A percentile compares a stretch with the other conserved stretches of the same genome.
phyloP scores from a whole-genome alignment of 2,329 filamentous ascomycete species.

The Pseudogymnoascus sp. region DNA sequence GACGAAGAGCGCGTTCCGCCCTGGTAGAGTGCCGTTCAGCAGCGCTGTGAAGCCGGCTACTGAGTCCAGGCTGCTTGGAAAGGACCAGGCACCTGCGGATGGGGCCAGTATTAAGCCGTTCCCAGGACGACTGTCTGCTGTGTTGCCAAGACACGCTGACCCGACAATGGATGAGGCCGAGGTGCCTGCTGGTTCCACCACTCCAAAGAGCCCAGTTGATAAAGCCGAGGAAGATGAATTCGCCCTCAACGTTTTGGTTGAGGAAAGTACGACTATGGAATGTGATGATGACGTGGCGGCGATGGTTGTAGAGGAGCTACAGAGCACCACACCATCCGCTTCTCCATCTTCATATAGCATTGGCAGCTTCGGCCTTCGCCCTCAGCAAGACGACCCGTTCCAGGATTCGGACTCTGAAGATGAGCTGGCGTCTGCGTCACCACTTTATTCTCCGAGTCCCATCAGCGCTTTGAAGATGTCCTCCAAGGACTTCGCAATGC shows the following conservation, averaged over 20 bases:
- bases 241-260: slow-evolving; percentile 14
- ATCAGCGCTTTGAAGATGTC: slow-evolving; percentile 26
- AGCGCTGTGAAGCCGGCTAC: slow-evolving; percentile 14
- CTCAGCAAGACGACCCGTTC: slow-evolving; percentile 42
- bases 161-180: slow-evolving; percentile 19
- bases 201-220: not conserved
- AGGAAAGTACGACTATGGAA: slow-evolving; percentile 19
- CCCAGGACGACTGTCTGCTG: slow-evolving; percentile 35
- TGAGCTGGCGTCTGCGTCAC: slow-evolving; percentile 37
- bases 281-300: slow-evolving; percentile 17
- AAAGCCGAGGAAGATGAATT: not conserved
- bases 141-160: slow-evolving; percentile 33
- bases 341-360: slow-evolving; percentile 22
- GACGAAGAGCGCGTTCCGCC: slow-evolving; percentile 17
- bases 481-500: slow-evolving; percentile 28
- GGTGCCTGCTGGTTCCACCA: not conserved
- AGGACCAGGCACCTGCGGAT: slow-evolving; percentile 4
- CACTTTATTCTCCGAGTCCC: slow-evolving; percentile 25
- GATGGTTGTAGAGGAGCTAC: slow-evolving; percentile 1
- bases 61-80: not conserved
- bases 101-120: slow-evolving; percentile 25
- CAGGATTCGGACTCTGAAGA: slow-evolving; percentile 52
- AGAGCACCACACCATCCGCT: slow-evolving; percentile 22
- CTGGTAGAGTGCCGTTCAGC: slow-evolving; percentile 22
- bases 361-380: slow-evolving; percentile 38